Evolutionary conservation across 768 basidiomycete genomes (phyloP), one percentile per base, ranked within the genome.

Genomic region (Boletus sp.): DNA sequence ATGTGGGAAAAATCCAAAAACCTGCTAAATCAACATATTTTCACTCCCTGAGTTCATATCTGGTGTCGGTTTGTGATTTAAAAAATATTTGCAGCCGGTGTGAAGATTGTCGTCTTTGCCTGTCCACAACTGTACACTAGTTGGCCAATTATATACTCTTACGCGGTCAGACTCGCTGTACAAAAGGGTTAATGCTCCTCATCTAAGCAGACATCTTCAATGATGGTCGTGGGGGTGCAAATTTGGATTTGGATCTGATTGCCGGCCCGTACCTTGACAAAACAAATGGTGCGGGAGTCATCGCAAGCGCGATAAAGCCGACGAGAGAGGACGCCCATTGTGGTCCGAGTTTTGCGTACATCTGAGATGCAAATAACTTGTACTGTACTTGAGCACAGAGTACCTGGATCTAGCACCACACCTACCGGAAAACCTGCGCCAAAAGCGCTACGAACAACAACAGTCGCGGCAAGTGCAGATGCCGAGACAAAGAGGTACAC

Each of bases 261-360:
- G 47, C 41, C 4, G 77, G 74, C 11, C 81, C 80, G 42, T 75
- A 81, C 59, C 63, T 78, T 49, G 69, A 57, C 8, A 82, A 65
- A 30, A 80, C 57, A 44, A 82, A 76, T 9, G 81, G 81, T 32
- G 78, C 79, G 0, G 84, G 84, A 3, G 77, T 69, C 77, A 85
- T 72, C 8, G 65, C 53, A 15, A 82, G 60, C 1, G 83, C 80
- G 38, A 83, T 61, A 55, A 76, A 77, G 0, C 80, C 83, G 4
- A 85, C 62, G 10, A 85, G 56, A 10, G 83, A 75, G 8, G 84
- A 84, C 23, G 83, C 83, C 84, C 82, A 85, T 39, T 70, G 70
- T 1, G 83, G 74, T 47, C 77, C 76, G 5, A 85, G 70, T 17
- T 65, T 68, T 1, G 66, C 59, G 54, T 80, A 85, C 80, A 85